Evolutionary conservation across 805 yeast species (phyloP).

Genomic region (Dipodascus geniculatus): DNA sequence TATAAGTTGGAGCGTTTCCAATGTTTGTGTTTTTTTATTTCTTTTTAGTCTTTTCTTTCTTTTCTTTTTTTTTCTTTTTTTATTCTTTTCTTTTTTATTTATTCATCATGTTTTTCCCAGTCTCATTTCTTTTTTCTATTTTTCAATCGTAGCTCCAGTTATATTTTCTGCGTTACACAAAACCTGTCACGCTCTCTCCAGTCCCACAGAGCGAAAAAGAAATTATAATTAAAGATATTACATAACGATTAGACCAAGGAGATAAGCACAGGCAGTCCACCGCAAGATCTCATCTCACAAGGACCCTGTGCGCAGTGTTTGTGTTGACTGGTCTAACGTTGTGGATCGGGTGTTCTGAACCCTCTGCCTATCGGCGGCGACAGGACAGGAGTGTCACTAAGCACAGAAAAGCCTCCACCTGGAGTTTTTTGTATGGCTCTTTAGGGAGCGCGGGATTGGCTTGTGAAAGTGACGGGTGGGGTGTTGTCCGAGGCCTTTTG

Average conservation of each 20-base stretch:
- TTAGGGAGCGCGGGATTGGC: background rate
- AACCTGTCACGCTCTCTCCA: background rate
- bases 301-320: background rate
- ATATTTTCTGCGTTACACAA: background rate
- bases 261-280: background rate
- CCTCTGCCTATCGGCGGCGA: background rate
- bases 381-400: background rate
- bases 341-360: background rate
- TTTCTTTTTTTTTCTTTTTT: background rate
- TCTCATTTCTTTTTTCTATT: too few species aligned
- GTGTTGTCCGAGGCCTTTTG: background rate
- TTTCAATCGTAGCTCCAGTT: background rate
- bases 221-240: background rate
- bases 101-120: background rate
- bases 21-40: too few species aligned
- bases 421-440: too few species aligned
- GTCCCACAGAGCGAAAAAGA: background rate
- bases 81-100: too few species aligned
- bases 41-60: background rate
- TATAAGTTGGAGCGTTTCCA: too few species aligned
- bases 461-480: background rate
- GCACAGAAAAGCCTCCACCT: too few species aligned
- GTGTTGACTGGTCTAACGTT: background rate
- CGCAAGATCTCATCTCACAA: background rate
- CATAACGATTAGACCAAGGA: background rate